Evolutionary conservation across 371 early-diverging fungal genomes (phyloP), one percentile per base, ranked within the genome.

Genomic region (Smittium culicis): DNA sequence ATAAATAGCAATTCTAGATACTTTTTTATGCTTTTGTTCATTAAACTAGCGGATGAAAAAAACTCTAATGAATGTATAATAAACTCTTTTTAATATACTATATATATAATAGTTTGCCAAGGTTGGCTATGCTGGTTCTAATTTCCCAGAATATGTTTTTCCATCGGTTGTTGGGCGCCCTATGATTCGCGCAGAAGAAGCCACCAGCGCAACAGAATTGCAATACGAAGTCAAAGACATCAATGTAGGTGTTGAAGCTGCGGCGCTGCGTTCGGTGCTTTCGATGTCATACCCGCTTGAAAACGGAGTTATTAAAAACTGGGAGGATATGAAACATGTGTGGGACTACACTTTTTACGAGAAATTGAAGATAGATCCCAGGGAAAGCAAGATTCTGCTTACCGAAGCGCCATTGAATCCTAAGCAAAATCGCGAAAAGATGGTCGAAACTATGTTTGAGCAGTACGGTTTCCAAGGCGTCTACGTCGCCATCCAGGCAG

Each of bases 331-430:
- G 98, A 80, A 85, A 69, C 93, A 93, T 68, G 82, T 98, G 63
- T 98, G 97, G 97, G 88, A 95, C 79, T 94, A 98, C 72, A 96
- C 97, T 20, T 96, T 96, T 76, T 81, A 86, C 67, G 91, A 93
- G 72, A 89, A 89, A 79, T 85, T 98, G 54, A 80, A 85, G 73
- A 85, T 94, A 69, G 87, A 94, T 72, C 93, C 89, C 30, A 75
- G 80, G 61, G 92, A 93, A 64, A 85, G 87, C 75, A 94, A 94
- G 77, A 87, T 97, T 68, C 79, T 97, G 72, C 75, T 96, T 78
- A 97, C 96, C 11, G 98, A 97, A 78, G 93, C 98, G 29, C 93
- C 95, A 54, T 85, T 94, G 86, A 97, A 96, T 76, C 96, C 98
- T 35, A 85, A 84, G 71, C 80, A 82, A 61, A 96, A 96, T 79